Evolutionary conservation across 2,329 filamentous ascomycete genomes (phyloP).

Genomic region (Scedosporium minutisporum): DNA sequence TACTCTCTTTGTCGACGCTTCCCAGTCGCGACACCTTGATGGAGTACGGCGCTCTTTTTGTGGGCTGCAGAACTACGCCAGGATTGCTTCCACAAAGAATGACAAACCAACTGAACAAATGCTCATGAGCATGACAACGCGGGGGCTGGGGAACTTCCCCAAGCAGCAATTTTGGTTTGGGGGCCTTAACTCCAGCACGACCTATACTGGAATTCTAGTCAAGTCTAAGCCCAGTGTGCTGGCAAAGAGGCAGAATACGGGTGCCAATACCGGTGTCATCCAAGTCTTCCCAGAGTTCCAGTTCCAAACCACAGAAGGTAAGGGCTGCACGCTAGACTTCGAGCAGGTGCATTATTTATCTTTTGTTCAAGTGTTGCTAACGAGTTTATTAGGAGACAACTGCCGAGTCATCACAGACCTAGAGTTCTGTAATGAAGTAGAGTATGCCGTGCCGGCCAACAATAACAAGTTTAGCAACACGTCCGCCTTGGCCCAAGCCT

Average conservation of each 20-base stretch:
- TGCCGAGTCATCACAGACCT: conserved; percentile 82
- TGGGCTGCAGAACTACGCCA: conserved; percentile 58
- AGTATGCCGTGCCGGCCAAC: conserved; percentile 86
- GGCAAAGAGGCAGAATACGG: conserved; percentile 19
- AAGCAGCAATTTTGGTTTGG: conserved; percentile 84
- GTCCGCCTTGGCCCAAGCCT: conserved; percentile 56
- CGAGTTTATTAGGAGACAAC: conserved; percentile 50
- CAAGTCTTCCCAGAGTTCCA: conserved; percentile 60
- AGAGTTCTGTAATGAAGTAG: conserved; percentile 78
- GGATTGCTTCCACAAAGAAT: conserved; percentile 46
- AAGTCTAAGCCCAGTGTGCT: conserved; percentile 44
- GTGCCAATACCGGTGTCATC: conserved; percentile 52
- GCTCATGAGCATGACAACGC: conserved; percentile 57
- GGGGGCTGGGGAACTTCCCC: conserved; percentile 55
- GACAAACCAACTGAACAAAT: conserved; percentile 38
- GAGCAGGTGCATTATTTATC: neutral
- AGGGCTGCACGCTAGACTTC: conserved; percentile 16
- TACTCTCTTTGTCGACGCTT: conserved; percentile 65
- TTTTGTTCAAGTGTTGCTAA: neutral
- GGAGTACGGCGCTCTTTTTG: conserved; percentile 77
- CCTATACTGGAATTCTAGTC: conserved; percentile 66
- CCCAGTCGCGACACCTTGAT: conserved; percentile 46
- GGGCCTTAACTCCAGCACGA: conserved; percentile 60
- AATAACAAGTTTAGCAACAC: conserved; percentile 49
- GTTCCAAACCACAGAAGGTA: conserved; percentile 74